Base-by-base conservation (phyloP, 805 yeast species). In the Candida montana region DNA sequence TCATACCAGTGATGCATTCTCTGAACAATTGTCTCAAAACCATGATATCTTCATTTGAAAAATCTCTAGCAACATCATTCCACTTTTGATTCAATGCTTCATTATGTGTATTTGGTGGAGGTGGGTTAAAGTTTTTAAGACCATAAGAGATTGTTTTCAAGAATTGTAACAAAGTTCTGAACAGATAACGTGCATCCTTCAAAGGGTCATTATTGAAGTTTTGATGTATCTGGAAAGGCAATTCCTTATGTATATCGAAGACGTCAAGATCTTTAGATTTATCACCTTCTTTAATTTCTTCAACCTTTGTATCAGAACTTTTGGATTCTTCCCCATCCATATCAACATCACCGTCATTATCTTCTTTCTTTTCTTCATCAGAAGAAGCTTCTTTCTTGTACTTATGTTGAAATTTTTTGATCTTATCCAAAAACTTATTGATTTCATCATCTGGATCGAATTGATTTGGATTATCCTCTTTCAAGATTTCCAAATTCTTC, bases 61-160 rank as follows among this genome's bases (percentile, higher is more conserved):
- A 81, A n/a, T 84, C 77, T 49, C 95, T 76, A 0, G 96, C 95
- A 16, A 83, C 74, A 44, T 86, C 93, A 46, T 83, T 81, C 97
- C 97, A 91, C 30, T 71, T 70, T 41, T 72, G 77, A 5, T 70
- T 65, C 32, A 72, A 66, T 38, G 72, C 66, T 9, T 73, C 79
- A 21, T 67, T 62, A 13, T 77, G 72, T 10, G 69, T 69, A n/a
- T 63, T 62, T 18, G 58, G 61, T 0, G 95, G 83, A 2, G 91
- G 83, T 1, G 96, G 95, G 56, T 90, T 91, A 58, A 95, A 89
- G 39, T 81, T 80, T 57, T 88, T 89, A 50, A 95, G 68, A 4
- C 95, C 96, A 61, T 82, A 86, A 54, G 91, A 83, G 33, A 89
- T 84, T 0, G 96, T 86, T 58, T 90, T 88, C 54, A 93, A 68